Conservation (phyloP, 202 grass and related monocot genomes). For the Hordeum pubiflorum region DNA sequence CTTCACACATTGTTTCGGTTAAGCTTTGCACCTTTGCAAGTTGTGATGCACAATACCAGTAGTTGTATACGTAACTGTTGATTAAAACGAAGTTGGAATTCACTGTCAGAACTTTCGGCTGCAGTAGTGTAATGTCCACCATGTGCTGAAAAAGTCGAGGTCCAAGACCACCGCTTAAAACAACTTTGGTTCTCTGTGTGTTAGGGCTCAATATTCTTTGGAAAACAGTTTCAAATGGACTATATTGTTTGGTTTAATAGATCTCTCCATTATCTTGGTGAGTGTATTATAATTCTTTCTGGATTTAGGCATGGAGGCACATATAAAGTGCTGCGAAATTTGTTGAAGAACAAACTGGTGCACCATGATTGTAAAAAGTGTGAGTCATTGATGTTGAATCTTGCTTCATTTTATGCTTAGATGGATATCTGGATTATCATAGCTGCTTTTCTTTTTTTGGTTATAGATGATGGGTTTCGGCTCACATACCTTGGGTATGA, state of each 20-base stretch:
- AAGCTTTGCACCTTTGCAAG: background rate
- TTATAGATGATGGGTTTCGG: conserved; percentile 79
- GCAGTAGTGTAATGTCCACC: background rate
- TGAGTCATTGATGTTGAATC: conserved; percentile 25
- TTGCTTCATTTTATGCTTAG: background rate
- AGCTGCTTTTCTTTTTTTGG: background rate
- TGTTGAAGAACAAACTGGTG: conserved; percentile 86
- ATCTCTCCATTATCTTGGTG: background rate
- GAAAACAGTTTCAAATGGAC: background rate
- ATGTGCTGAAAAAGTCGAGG: background rate
- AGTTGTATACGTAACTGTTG: background rate
- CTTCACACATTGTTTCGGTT: background rate
- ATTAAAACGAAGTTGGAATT: background rate
- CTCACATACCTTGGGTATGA: conserved; percentile 94
- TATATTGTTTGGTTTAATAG: background rate
- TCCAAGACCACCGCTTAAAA: background rate
- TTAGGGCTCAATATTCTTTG: background rate
- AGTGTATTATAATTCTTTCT: background rate
- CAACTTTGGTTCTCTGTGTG: background rate
- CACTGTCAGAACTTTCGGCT: background rate
- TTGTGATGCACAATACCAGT: background rate
- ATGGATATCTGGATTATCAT: conserved; percentile 7
- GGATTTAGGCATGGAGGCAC: conserved; percentile 68
- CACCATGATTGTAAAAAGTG: conserved; percentile 85
- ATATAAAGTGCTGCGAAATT: conserved; percentile 76